Evolutionary conservation across 192 early-diverging fungal species (phyloP).

Genomic region (Entophlyctis luteolus): DNA sequence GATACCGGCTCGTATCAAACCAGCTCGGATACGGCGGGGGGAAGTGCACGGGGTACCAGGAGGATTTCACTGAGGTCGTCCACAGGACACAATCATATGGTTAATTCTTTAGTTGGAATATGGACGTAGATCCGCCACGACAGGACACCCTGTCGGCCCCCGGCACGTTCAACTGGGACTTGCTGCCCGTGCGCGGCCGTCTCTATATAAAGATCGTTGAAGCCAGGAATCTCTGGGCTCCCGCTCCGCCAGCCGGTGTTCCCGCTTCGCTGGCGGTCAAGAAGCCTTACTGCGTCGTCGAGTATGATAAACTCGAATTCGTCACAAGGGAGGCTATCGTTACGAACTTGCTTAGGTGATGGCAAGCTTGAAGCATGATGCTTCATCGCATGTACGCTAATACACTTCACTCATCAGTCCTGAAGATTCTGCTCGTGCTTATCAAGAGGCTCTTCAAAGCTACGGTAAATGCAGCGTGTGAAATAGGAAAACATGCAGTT

Average conservation of each 20-base stretch:
- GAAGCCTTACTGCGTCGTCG: conserved; percentile 73
- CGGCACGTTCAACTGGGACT: conserved; percentile 6
- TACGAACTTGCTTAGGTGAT: neutral
- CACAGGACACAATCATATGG: no score
- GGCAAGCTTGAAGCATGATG: neutral
- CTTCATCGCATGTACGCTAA: neutral
- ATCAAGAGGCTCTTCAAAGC: neutral
- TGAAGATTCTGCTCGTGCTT: conserved; percentile 5
- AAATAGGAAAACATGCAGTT: no score
- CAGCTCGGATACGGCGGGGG: no score
- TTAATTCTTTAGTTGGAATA: no score
- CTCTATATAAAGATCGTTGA: conserved; percentile 70
- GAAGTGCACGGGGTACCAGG: no score
- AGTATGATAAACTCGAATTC: conserved; percentile 88
- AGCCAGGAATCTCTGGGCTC: conserved; percentile 68
- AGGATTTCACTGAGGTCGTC: no score
- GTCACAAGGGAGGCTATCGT: conserved; percentile 32
- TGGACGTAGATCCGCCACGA: no score
- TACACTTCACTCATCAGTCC: neutral
- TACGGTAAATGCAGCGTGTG: neutral
- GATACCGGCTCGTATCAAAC: no score
- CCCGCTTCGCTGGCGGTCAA: neutral
- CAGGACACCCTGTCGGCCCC: no score
- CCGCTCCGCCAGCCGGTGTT: conserved; percentile 52
- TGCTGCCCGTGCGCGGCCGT: neutral